Conservation (phyloP, 768 basidiomycete genomes). For the Pisolithus orientalis region DNA sequence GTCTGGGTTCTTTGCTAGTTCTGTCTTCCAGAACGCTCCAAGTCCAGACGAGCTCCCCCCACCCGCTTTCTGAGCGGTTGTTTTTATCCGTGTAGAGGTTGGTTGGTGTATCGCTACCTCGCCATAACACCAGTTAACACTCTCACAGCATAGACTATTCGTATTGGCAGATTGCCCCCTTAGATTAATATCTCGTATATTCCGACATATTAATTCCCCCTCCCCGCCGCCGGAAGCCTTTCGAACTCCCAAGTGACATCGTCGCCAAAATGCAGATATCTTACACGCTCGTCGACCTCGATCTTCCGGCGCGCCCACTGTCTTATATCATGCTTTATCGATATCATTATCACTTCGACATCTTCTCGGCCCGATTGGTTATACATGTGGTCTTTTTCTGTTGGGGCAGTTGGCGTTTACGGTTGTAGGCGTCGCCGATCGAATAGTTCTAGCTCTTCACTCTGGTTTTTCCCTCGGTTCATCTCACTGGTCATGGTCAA, state of each 20-base stretch:
- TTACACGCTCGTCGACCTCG: slow-evolving; percentile 6
- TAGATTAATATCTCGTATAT: slow-evolving; percentile 32
- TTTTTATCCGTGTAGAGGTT: slow-evolving; percentile 35
- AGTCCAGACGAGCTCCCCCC: slow-evolving; percentile 77
- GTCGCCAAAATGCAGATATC: slow-evolving; percentile 2
- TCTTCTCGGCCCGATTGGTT: slow-evolving; percentile 23
- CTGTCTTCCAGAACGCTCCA: slow-evolving; percentile 81
- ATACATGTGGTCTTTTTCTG: slow-evolving; percentile 21
- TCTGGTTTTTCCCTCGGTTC: slow-evolving; percentile 21
- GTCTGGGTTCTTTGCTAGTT: slow-evolving; percentile 67
- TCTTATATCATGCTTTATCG: slow-evolving; percentile 23
- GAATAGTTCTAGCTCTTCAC: slow-evolving; percentile 26
- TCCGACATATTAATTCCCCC: slow-evolving; percentile 23
- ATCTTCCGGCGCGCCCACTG: slow-evolving; percentile 17
- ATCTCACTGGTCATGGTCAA: slow-evolving; percentile 31
- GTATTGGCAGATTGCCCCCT: slow-evolving; percentile 28
- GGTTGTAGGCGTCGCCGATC: slow-evolving; percentile 18
- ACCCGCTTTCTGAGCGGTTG: slow-evolving; percentile 46
- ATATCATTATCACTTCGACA: slow-evolving; percentile 42
- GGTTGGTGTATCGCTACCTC: slow-evolving; percentile 15
- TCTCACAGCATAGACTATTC: slow-evolving; percentile 32
- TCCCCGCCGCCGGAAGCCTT: slow-evolving; percentile 17
- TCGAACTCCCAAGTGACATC: slow-evolving; percentile 22
- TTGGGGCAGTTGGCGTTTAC: slow-evolving; percentile 28
- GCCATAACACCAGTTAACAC: not conserved